Conservation (phyloP, 2,329 filamentous ascomycete species). For the Stemphylium beticola region DNA sequence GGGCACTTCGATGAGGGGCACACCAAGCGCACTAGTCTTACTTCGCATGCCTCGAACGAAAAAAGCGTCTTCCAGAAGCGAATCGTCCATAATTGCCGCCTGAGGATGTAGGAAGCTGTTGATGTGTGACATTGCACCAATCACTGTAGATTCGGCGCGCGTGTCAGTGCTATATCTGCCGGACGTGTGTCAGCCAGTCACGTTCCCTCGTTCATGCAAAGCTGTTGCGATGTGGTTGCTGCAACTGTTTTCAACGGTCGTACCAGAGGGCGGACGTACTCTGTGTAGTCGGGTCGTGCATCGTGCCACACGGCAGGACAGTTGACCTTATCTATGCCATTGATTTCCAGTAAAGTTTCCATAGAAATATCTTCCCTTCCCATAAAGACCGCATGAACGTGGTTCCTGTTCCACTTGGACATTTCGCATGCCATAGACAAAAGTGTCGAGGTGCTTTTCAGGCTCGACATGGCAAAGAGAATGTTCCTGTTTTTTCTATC, state of each 20-base stretch:
- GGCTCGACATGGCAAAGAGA: slow-evolving; percentile 76
- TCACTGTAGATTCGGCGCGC: slow-evolving; percentile 70
- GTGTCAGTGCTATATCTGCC: slow-evolving; percentile 65
- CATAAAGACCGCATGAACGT: slow-evolving; percentile 83
- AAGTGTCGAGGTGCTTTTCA: slow-evolving; percentile 74
- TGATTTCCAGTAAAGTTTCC: slow-evolving; percentile 73
- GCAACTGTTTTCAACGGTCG: not conserved
- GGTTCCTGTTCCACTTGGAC: slow-evolving; percentile 70
- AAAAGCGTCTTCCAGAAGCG: slow-evolving; percentile 69
- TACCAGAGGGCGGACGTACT: slow-evolving; percentile 35
- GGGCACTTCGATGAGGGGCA: slow-evolving; percentile 79
- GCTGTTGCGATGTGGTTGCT: not conserved
- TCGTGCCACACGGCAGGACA: slow-evolving; percentile 75
- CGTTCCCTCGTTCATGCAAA: not conserved
- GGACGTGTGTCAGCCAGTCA: not conserved
- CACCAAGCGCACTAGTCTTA: slow-evolving; percentile 59
- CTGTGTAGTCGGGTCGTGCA: slow-evolving; percentile 76
- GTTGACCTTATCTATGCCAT: slow-evolving; percentile 71
- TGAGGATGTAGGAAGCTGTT: slow-evolving; percentile 77
- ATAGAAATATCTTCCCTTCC: slow-evolving; percentile 74
- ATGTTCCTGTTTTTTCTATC: slow-evolving; percentile 69
- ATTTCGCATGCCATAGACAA: slow-evolving; percentile 88
- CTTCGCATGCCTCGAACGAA: slow-evolving; percentile 67
- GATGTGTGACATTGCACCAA: slow-evolving; percentile 73
- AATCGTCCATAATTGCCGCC: slow-evolving; percentile 74